Evolutionary conservation across 495 filamentous ascomycete species (phyloP).

Genomic region (Hyaloscypha variabilis): DNA sequence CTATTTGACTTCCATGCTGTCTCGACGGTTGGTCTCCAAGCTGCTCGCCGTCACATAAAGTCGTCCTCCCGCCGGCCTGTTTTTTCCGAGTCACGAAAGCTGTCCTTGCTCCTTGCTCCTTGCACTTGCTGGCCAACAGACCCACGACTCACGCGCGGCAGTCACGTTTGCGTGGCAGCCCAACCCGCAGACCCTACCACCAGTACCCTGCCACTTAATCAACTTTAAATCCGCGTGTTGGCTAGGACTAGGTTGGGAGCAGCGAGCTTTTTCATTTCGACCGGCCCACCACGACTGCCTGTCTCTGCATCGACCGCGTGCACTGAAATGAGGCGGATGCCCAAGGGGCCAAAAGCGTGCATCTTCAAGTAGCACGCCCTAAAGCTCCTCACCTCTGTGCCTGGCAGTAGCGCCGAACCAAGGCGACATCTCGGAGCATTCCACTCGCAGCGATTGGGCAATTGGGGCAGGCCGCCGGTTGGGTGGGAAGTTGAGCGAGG

Average conservation of each 20-base stretch:
- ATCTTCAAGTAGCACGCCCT: constrained; percentile 5
- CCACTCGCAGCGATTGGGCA: constrained; percentile 11
- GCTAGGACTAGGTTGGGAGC: neutral
- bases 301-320: neutral
- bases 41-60: neutral
- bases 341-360: constrained; percentile 2
- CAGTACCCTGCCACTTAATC: neutral
- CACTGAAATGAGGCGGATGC: constrained; percentile 18
- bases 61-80: neutral
- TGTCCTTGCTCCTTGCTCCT: neutral
- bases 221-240: neutral
- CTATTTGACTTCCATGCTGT: neutral
- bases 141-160: neutral
- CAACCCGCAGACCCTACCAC: neutral
- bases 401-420: constrained; percentile 20
- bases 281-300: constrained; percentile 6
- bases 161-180: constrained; percentile 1
- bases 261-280: constrained; percentile 5
- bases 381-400: constrained; percentile 4
- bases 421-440: constrained; percentile 16
- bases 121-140: neutral
- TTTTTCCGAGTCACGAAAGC: neutral
- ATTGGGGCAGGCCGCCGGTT: neutral
- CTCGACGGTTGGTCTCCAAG: neutral
- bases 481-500: neutral